Evolutionary conservation across 2,329 filamentous ascomycete genomes (phyloP).

Genomic region (Uncinocarpus reesii): DNA sequence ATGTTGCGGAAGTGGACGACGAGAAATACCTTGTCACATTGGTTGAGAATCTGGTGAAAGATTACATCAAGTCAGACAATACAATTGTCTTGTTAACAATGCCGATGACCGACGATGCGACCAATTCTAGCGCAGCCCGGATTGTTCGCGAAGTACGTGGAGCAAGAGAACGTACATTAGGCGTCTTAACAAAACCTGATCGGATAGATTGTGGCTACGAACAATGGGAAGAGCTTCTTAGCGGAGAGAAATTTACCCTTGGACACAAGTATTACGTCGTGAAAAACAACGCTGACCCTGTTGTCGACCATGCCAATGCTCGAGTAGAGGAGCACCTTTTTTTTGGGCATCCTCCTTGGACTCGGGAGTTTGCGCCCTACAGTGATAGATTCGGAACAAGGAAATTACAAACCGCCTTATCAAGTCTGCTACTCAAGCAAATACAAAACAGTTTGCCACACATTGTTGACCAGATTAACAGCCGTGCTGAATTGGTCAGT

Average conservation of each 20-base stretch:
- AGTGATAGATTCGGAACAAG: conserved; percentile 43
- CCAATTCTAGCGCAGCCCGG: conserved; percentile 60
- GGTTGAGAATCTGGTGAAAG: conserved; percentile 57
- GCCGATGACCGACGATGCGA: conserved; percentile 67
- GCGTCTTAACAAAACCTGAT: conserved; percentile 80
- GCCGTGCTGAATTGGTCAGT: conserved; percentile 44
- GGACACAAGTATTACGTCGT: conserved; percentile 73
- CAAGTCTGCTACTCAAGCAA: conserved; percentile 39
- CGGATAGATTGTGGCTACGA: conserved; percentile 43
- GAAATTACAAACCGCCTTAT: conserved; percentile 42
- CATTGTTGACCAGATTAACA: conserved; percentile 34
- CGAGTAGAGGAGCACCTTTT: conserved; percentile 42
- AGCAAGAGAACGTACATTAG: conserved; percentile 53
- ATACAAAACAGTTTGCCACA: conserved; percentile 33
- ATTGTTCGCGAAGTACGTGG: conserved; percentile 48
- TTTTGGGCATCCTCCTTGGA: conserved; percentile 43
- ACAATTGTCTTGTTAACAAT: conserved; percentile 69
- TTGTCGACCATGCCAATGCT: conserved; percentile 39
- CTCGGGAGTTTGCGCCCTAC: conserved; percentile 30
- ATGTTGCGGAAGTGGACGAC: conserved; percentile 52
- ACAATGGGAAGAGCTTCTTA: conserved; percentile 56
- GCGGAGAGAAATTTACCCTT: conserved; percentile 50
- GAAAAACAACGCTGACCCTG: conserved; percentile 42
- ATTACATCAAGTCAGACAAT: conserved; percentile 59
- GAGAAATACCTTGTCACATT: conserved; percentile 61